Percentiles rank a stretch among this genome's conserved stretches.
Conservation (phyloP, 306 rosid genomes). For the Chamaecrista fasciculata region DNA sequence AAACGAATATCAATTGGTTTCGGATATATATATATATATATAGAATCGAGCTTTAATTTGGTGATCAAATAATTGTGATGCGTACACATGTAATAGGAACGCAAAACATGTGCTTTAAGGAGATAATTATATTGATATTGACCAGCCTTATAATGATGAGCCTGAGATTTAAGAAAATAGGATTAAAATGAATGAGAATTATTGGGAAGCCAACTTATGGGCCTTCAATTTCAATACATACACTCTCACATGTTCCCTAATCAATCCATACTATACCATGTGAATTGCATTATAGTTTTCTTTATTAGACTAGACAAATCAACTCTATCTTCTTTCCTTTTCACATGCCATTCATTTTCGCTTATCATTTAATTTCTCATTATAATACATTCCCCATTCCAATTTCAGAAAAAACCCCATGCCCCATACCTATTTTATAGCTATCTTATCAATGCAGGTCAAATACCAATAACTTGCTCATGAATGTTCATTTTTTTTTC, state of each 20-base stretch:
- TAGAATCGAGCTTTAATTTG: too few relatives aligned
- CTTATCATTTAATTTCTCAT: neutral
- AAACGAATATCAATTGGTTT: too few relatives aligned
- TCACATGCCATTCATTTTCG: conserved; percentile 19
- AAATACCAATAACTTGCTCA: neutral
- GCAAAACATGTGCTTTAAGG: neutral
- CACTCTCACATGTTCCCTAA: conserved; percentile 34
- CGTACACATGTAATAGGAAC: too few relatives aligned
- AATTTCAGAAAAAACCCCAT: neutral
- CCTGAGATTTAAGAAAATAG: neutral
- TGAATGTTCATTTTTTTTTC: too few relatives aligned
- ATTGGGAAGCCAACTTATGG: neutral
- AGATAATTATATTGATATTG: neutral
- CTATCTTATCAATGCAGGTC: too few relatives aligned
- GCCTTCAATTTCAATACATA: neutral
- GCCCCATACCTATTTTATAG: too few relatives aligned
- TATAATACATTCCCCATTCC: neutral
- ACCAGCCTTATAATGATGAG: neutral
- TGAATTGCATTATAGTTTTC: conserved; percentile 39
- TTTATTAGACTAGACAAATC: conserved; percentile 39
- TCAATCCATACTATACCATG: conserved; percentile 24
- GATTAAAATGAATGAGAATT: neutral
- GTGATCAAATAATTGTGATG: neutral
- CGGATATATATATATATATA: too few relatives aligned
- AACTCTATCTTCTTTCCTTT: conserved; percentile 23